phyloP scores from a whole-genome alignment of 768 basidiomycete species.

The Solioccasus polychromus region DNA sequence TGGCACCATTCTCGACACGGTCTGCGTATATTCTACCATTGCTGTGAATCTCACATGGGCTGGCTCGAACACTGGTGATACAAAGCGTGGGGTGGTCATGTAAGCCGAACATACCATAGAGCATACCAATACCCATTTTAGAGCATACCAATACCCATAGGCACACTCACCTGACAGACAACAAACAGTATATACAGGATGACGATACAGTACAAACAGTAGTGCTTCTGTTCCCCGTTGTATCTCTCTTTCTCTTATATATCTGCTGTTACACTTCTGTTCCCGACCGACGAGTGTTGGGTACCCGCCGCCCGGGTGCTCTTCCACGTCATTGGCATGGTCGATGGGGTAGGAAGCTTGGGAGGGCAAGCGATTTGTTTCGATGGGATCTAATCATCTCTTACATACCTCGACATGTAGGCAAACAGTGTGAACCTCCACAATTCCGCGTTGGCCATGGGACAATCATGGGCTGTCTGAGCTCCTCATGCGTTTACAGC shows the following conservation, averaged over 20 bases:
- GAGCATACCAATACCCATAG: too few relatives aligned
- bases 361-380: slow-evolving; percentile 43
- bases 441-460: slow-evolving; percentile 38
- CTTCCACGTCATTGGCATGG: slow-evolving; percentile 54
- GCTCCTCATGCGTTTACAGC: slow-evolving; percentile 18
- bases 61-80: slow-evolving; percentile 51
- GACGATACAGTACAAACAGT: too few relatives aligned
- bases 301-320: too few relatives aligned
- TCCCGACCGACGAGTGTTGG: too few relatives aligned
- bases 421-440: too few relatives aligned
- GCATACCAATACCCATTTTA: too few relatives aligned
- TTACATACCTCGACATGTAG: slow-evolving; percentile 39
- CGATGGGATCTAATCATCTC: slow-evolving; percentile 40
- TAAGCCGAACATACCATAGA: too few relatives aligned
- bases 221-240: too few relatives aligned
- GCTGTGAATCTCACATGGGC: slow-evolving; percentile 52
- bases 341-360: slow-evolving; percentile 53
- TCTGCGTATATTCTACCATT: slow-evolving; percentile 52
- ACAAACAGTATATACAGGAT: too few relatives aligned
- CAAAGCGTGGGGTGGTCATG: slow-evolving; percentile 49
- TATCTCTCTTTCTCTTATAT: too few relatives aligned
- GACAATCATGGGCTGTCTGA: slow-evolving; percentile 36
- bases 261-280: too few relatives aligned
- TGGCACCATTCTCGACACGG: slow-evolving; percentile 48
- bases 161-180: too few relatives aligned